Conservation (phyloP, 2,329 filamentous ascomycete genomes). For the Scleromitrula shiraiana region DNA sequence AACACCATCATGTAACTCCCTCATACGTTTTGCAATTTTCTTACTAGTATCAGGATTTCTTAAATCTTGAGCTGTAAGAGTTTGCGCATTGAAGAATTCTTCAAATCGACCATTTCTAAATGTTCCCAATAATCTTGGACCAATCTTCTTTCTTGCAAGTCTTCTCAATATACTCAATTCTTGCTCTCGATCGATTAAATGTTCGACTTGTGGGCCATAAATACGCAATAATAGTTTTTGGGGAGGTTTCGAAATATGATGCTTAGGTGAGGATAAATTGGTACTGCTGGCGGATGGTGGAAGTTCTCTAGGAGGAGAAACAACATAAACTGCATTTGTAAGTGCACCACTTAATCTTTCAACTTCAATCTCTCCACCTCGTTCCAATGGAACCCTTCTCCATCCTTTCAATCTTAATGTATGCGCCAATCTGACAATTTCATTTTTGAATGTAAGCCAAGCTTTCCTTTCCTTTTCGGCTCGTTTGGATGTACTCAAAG, state of each 20-base stretch:
- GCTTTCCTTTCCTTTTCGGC: conserved; percentile 63
- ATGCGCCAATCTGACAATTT: conserved; percentile 83
- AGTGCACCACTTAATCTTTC: conserved; percentile 80
- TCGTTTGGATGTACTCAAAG: conserved; percentile 36
- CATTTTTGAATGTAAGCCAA: conserved; percentile 84
- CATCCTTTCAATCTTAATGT: conserved; percentile 87
- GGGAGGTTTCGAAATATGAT: conserved; percentile 22
- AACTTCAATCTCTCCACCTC: conserved; percentile 60
- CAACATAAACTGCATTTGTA: conserved; percentile 94
- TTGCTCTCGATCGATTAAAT: conserved; percentile 87
- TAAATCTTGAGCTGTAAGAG: conserved; percentile 69
- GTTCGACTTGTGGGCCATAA: conserved; percentile 90
- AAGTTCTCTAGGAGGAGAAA: conserved; percentile 67
- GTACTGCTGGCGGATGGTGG: conserved; percentile 24
- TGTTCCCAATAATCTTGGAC: conserved; percentile 80
- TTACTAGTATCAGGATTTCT: conserved; percentile 75
- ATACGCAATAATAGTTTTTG: conserved; percentile 78
- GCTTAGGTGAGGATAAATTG: conserved; percentile 33
- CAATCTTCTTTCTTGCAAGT: conserved; percentile 85
- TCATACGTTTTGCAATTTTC: conserved; percentile 95
- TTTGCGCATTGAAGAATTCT: conserved; percentile 79
- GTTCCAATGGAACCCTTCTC: conserved; percentile 70
- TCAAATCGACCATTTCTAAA: conserved; percentile 95
- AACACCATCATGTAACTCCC: conserved; percentile 89
- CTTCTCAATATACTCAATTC: conserved; percentile 81